Evolutionary conservation across 306 rosid species (phyloP).

Genomic region (Pterocarpus santalinus): DNA sequence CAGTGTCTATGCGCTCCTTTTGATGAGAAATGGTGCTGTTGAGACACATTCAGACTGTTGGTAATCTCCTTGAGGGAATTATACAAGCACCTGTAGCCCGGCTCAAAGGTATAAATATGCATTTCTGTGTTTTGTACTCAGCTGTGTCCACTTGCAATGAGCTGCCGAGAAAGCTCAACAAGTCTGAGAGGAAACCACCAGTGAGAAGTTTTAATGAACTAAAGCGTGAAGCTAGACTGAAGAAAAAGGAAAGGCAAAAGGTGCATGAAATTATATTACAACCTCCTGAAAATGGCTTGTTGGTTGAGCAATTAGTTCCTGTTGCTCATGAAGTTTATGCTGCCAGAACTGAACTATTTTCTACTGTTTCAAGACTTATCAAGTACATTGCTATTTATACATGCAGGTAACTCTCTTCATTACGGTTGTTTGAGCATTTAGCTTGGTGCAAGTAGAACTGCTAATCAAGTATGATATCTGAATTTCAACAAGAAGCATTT

Average conservation of each 20-base stretch:
- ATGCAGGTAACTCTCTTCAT: constrained; percentile 61
- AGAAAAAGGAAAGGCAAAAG: constrained; percentile 60
- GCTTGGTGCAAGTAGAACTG: constrained; percentile 13
- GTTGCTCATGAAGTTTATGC: constrained; percentile 63
- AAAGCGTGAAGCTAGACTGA: constrained; percentile 67
- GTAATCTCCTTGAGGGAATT: constrained; percentile 40
- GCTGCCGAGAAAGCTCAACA: constrained; percentile 56
- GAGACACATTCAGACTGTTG: constrained; percentile 46
- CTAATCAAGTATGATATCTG: neutral
- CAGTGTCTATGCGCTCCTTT: constrained; percentile 27
- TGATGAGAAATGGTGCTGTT: constrained; percentile 47
- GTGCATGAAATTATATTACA: constrained; percentile 55
- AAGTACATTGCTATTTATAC: constrained; percentile 52
- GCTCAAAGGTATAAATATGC: constrained; percentile 19
- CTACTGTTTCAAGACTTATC: constrained; percentile 59
- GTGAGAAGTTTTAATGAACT: constrained; percentile 64
- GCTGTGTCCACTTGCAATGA: constrained; percentile 42
- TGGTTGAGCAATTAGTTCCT: constrained; percentile 65
- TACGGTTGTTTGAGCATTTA: constrained; percentile 34
- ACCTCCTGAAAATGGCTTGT: constrained; percentile 75
- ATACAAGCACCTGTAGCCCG: constrained; percentile 31
- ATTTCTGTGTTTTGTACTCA: constrained; percentile 44
- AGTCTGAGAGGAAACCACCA: constrained; percentile 67
- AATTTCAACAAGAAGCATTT: neutral
- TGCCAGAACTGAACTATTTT: constrained; percentile 62